Evolutionary conservation across 176 grass and related monocot species (phyloP).

Genomic region (bread wheat (Triticum aestivum)): IWGSC_CS_RefSeq_v2.1 NC_057809.1:591352321-591352820

Average conservation of each 20-base stretch:
- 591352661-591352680: not conserved
- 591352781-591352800: constrained; percentile 58
- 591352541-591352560: not conserved
- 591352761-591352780: constrained; percentile 47
- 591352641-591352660: not conserved
- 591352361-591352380: constrained; percentile 69
- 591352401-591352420: constrained; percentile 56
- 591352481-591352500: not conserved
- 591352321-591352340: constrained; percentile 77
- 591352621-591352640: not conserved
- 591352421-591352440: not conserved
- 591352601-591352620: not conserved
- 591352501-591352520: not conserved
- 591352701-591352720: not conserved
- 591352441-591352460: not conserved
- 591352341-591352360: constrained; percentile 82
- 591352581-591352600: not conserved
- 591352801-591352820: constrained; percentile 78
- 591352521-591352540: not conserved
- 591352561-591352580: not conserved
- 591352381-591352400: constrained; percentile 60
- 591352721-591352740: constrained; percentile 44
- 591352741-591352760: constrained; percentile 41
- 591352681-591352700: not conserved
- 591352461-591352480: not conserved